Evolutionary conservation across 78 protist genomes (phyloP).

Genomic region (Dictyostelium capitatum): DNA sequence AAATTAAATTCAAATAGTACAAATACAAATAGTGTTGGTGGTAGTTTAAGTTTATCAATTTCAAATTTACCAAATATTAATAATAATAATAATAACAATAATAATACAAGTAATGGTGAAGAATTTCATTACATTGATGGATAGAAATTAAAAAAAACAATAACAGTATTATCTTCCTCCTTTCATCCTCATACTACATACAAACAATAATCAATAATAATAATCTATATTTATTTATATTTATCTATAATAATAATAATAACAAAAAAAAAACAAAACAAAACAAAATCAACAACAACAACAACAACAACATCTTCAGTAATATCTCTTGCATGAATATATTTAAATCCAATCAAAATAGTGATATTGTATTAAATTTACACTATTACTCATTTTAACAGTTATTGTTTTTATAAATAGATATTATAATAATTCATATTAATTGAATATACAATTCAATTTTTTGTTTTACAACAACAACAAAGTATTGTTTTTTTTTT

Average conservation of each 20-base stretch:
- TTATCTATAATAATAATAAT: not conserved
- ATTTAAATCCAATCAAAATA: not conserved
- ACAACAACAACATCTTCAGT: not conserved
- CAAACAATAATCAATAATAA: too few relatives aligned
- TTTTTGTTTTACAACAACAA: too few relatives aligned
- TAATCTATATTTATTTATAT: not conserved
- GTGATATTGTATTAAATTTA: conserved; percentile 19
- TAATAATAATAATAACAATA: not conserved
- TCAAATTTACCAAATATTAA: not conserved
- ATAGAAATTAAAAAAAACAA: too few relatives aligned
- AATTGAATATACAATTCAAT: too few relatives aligned
- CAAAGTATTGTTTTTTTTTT: too few relatives aligned
- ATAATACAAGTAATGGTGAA: not conserved
- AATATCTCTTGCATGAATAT: not conserved
- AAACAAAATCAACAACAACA: not conserved
- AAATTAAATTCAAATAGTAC: not conserved
- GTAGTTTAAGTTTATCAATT: not conserved
- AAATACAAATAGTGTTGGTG: not conserved
- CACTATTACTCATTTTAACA: conserved; percentile 20
- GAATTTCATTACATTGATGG: conserved; percentile 40
- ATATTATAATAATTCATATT: too few relatives aligned
- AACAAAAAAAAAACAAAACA: not conserved
- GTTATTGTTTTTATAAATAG: not conserved
- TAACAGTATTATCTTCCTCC: too few relatives aligned
- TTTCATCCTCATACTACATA: too few relatives aligned